Evolutionary conservation across 129 eudicot species (phyloP), one percentile per base, ranked within the genome.

Genomic region (Glebionis coronaria): DNA sequence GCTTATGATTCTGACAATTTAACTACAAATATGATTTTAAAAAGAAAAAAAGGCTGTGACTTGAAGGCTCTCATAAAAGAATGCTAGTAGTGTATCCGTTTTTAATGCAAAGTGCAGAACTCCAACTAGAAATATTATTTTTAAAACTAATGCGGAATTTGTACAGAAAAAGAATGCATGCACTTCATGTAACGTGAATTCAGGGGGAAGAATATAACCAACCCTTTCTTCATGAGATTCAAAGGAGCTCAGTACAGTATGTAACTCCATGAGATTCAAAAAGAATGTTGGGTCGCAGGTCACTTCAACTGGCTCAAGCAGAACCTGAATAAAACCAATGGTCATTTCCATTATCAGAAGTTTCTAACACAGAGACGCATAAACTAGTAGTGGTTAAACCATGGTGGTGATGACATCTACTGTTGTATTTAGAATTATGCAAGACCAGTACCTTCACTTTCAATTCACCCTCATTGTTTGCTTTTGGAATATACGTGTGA

Each of bases 201-300:
- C 23, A 23, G 27, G 20, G n/a, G 16, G 16, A 3, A 9, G 45
- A 42, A 35, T 35, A 35, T 35, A 35, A 67, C 83, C 73, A 45
- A 92, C 98, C 85, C 91, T 81, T 71, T 86, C 78, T 69, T 82
- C 76, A 62, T 81, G 89, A 80, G 82, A 81, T 58, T 58, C 66
- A 56, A 79, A 74, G 53, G 70, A 73, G 16, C 49, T 64, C 58
- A 92, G 55, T 44, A 84, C 83, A 65, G 51, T 28, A 63, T 73
- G 76, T 62, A 85, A 69, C 74, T 82, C 95, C 81, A 79, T 42
- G 52, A 84, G 45, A 74, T 80, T 77, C 23, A 69, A 69, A 28
- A 88, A 12, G 72, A 86, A 88, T 45, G 73, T 68, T 42, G 76
- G 76, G 75, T 88, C 89, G 65, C 74, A 84, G 19, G 74, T 74